Base-by-base conservation (phyloP, 164 flowering plant species). In the Chloranthus sessilifolius region DNA sequence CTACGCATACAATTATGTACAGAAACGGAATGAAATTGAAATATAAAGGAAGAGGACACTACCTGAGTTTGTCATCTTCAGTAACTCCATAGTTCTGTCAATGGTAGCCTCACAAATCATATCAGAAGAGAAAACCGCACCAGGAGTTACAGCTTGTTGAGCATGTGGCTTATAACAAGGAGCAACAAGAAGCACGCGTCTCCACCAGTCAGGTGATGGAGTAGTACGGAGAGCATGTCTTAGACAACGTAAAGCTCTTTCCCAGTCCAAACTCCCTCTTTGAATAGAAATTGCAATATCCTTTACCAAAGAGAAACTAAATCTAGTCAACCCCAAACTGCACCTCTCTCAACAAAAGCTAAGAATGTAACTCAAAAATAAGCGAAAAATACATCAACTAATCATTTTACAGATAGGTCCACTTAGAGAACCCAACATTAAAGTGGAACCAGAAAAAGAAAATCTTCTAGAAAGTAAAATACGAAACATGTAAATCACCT, bases 201-300 rank as follows among this genome's bases (percentile, higher is more conserved):
- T 84, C 99, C 99, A 94, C 99, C 99, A 94, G 50, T 94, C 99
- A 25, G 97, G 97, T 36, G 99, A 94, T 60, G 99, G 99, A 53
- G 90, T 86, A 53, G 85, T 73, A 39, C 80, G 81, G 47, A 94
- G 74, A 54, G 97, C 97, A 81, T 94, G 99, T 60, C 88, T 88
- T 56, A 94, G 59, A 62, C 99, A 94, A 53, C 99, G 88, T 62
- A 89, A 36, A 64, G 99, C 99, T 72, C 99, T 79, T 61, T 94
- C 97, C 99, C 97, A 94, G 60, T 88, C 99, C 64, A 88, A 60
- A 75, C 86, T 84, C 49, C 94, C 97, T 64, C 64, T 84, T 63
- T 74, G 91, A 61, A 94, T 80, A 38, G 83, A 79, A 42, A 50
- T 62, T 33, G 95, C 96, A 53, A 88, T 79, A 57, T 94, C 99